Evolutionary conservation across 2,329 filamentous ascomycete genomes (phyloP).

Genomic region (Dothideomycetes sp.): DNA sequence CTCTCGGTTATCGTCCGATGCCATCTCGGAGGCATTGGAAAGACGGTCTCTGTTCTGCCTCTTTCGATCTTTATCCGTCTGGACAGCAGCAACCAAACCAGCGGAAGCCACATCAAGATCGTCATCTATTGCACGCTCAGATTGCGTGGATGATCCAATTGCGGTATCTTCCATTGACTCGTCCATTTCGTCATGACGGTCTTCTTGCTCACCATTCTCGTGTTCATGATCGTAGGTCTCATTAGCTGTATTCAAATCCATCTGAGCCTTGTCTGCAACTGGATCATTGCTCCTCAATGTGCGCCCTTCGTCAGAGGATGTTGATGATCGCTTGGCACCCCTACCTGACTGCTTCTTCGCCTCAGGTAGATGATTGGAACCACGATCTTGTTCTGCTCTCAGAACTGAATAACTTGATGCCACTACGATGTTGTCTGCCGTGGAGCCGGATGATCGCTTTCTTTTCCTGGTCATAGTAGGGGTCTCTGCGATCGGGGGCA

Average conservation of each 20-base stretch:
- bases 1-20: not conserved
- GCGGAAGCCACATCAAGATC: not conserved
- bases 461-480: constrained; percentile 4
- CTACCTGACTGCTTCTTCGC: constrained; percentile 4
- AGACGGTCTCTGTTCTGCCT: not conserved
- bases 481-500: constrained; percentile 8
- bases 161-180: not conserved
- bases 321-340: constrained; percentile 3
- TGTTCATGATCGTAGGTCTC: not conserved
- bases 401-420: not conserved
- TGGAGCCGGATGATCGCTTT: constrained; percentile 8
- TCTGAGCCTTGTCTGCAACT: constrained; percentile 1
- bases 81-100: constrained; percentile 9
- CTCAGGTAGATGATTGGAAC: not conserved
- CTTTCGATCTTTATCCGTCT: constrained; percentile 8
- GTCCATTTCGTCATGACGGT: not conserved
- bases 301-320: not conserved
- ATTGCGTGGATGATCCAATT: not conserved
- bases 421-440: constrained; percentile 6
- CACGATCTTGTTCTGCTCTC: not conserved
- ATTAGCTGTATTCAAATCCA: constrained; percentile 2
- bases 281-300: not conserved
- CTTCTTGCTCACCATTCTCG: not conserved
- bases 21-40: not conserved
- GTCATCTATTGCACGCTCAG: not conserved